Percentiles rank a stretch among this genome's conserved stretches.
Evolutionary conservation across 2,329 filamentous ascomycete genomes (phyloP).

Genomic region (Apiospora hydei): DNA sequence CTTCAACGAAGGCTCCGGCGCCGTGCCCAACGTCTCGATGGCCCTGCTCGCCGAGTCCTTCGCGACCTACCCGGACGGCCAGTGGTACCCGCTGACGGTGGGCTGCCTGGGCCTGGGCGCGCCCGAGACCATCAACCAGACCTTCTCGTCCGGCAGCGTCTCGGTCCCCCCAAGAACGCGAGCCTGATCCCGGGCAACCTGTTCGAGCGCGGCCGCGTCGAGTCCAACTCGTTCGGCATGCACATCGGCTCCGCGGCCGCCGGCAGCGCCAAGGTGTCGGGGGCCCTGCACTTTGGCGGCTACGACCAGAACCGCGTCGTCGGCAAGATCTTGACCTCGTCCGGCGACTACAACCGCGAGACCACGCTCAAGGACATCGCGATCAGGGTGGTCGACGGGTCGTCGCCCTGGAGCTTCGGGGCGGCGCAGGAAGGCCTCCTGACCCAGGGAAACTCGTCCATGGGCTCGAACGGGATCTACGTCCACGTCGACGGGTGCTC

Average conservation of each 20-base stretch:
- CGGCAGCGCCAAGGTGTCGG: constrained; percentile 36
- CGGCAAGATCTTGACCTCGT: constrained; percentile 40
- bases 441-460: constrained; percentile 38
- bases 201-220: constrained; percentile 31
- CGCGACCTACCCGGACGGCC: constrained; percentile 34
- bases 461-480: constrained; percentile 36
- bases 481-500: constrained; percentile 46
- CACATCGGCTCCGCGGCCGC: constrained; percentile 50
- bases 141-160: background rate
- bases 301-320: constrained; percentile 50
- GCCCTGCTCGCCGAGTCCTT: constrained; percentile 28
- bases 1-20: background rate
- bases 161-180: constrained; percentile 23
- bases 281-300: constrained; percentile 49
- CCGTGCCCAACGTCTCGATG: background rate
- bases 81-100: constrained; percentile 33
- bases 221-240: constrained; percentile 49
- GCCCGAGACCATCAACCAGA: constrained; percentile 27
- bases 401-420: constrained; percentile 47
- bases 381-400: constrained; percentile 49
- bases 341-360: constrained; percentile 34
- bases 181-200: constrained; percentile 32
- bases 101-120: constrained; percentile 39
- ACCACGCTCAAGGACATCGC: constrained; percentile 48
- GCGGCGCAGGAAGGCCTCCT: constrained; percentile 40